A percentile compares a stretch with the other conserved stretches of the same genome.
Evolutionary conservation across 2,329 filamentous ascomycete genomes (phyloP).

Genomic region (Thermochaetoides dissita): DNA sequence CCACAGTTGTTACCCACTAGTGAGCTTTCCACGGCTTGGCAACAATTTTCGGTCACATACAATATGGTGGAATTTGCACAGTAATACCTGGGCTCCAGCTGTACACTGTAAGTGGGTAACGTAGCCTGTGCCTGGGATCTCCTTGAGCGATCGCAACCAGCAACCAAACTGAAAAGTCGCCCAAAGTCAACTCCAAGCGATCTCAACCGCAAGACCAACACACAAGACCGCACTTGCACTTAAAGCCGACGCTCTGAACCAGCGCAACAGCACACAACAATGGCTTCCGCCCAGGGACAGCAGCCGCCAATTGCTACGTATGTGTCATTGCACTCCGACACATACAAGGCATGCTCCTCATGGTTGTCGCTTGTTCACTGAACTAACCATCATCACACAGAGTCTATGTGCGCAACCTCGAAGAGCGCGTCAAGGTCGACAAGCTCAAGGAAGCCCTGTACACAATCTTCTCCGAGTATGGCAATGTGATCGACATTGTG

Average conservation of each 20-base stretch:
- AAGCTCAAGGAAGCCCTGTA: conserved; percentile 57
- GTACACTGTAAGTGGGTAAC: no score
- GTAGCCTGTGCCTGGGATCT: no score
- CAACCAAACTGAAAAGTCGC: no score
- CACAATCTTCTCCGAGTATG: conserved; percentile 79
- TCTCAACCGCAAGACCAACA: no score
- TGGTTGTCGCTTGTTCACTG: conserved; percentile 2
- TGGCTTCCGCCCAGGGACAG: conserved; percentile 18
- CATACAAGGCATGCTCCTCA: conserved; percentile 16
- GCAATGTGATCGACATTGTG: conserved; percentile 61
- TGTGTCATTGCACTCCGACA: conserved; percentile 63
- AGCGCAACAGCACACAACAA: conserved; percentile 5
- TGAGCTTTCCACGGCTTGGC: no score
- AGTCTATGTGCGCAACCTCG: conserved; percentile 68
- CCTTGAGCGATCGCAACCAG: no score
- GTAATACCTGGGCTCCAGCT: no score
- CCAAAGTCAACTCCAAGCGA: no score
- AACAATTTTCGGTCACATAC: no score
- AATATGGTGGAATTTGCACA: no score
- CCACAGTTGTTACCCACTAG: no score
- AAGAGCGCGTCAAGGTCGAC: conserved; percentile 79
- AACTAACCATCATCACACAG: conserved; percentile 31
- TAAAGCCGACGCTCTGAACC: neutral
- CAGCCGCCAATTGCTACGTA: conserved; percentile 46
- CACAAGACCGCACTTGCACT: no score